Conservation (phyloP, 164 flowering plant genomes). For the Liriodendron chinense region DNA sequence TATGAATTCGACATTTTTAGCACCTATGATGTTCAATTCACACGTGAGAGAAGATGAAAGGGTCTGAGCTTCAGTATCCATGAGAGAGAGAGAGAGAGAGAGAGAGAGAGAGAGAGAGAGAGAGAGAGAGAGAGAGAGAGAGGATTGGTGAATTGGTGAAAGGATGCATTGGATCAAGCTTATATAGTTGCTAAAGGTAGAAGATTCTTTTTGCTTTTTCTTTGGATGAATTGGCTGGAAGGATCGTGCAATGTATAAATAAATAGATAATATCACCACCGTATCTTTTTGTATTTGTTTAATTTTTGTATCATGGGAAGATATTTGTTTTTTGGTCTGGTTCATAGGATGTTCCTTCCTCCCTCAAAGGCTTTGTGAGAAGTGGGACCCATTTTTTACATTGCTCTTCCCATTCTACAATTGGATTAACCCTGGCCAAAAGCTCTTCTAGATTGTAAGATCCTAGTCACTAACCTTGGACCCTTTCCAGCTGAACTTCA, state of each 20-base stretch:
- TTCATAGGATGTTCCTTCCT: too few relatives aligned
- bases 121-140: neutral
- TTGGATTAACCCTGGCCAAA: too few relatives aligned
- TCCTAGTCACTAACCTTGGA: too few relatives aligned
- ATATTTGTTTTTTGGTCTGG: too few relatives aligned
- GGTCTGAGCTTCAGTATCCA: neutral
- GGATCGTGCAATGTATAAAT: neutral
- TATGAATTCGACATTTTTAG: constrained; percentile 42
- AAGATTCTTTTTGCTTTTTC: neutral
- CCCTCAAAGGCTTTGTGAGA: too few relatives aligned
- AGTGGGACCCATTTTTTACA: too few relatives aligned
- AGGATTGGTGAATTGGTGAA: neutral
- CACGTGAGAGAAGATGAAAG: constrained; percentile 20
- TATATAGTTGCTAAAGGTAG: neutral
- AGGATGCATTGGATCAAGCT: constrained; percentile 1
- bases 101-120: neutral
- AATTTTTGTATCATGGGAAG: too few relatives aligned
- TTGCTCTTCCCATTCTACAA: too few relatives aligned
- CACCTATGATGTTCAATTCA: constrained; percentile 49
- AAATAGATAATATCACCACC: neutral
- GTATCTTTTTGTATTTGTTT: neutral
- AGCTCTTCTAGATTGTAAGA: too few relatives aligned
- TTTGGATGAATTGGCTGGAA: neutral
- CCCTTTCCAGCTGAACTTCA: too few relatives aligned
- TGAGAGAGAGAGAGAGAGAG: neutral